Base-by-base conservation (phyloP, 83 land plant genomes). In the Isoetes engelmannii region DNA sequence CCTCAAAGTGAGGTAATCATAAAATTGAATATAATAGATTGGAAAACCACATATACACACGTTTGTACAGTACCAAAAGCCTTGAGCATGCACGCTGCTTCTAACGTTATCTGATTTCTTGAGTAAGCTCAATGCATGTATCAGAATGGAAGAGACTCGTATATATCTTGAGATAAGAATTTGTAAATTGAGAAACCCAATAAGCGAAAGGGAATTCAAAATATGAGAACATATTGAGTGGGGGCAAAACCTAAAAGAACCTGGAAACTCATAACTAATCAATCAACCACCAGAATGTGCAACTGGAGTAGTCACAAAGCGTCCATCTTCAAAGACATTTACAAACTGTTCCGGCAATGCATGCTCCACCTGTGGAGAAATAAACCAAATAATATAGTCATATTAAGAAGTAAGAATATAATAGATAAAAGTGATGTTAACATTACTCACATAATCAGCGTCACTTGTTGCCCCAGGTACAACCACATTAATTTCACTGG, bases 401-500 rank as follows among this genome's bases (percentile, higher is more conserved):
- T 51, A 10, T 15, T 51, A 12, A 51, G 10, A 49, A 49, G 53
- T 49, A 7, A 64, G 7, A 10, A 28, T 42, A 65, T 43, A 42
- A 9, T 10, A 77, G 13, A 57, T 49, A 51, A 48, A 45, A 5
- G 47, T 44, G 42, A 45, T 56, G 45, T 4, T 21, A 42, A 20
- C 53, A 51, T 63, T 43, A 72, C 84, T 59, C 81, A 94, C 98
- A 84, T 84, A 85, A 74, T 95, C 99, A 20, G 82, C 68, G 67
- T 91, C 89, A 6, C 84, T 65, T 20, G 69, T 84, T 48, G 70
- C 72, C 65, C 85, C 89, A 77, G 97, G 93, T 10, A 90, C 87
- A 47, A 95, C 69, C 41, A 95, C 97, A 74, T 95, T 95, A 62
- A 91, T 77, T 63, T 91, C 99, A 84, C 93, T 91, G 61, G 99